Evolutionary conservation across 2,329 filamentous ascomycete species (phyloP).

Genomic region (Alternaria metachromatica): DNA sequence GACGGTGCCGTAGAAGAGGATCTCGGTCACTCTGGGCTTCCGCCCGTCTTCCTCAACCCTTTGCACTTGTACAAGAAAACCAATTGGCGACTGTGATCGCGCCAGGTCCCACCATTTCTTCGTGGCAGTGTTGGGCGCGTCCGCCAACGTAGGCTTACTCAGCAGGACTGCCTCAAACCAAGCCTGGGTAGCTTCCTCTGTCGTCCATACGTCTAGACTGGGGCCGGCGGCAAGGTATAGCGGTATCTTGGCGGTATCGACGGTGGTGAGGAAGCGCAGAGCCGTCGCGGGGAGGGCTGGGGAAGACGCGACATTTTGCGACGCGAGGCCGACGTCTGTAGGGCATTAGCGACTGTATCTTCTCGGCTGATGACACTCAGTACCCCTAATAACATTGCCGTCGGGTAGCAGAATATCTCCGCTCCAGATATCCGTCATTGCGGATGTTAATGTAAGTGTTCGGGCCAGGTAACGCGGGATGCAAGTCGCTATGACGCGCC

Average conservation of each 20-base stretch:
- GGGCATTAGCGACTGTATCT: background rate
- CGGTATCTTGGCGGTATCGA: slow-evolving; percentile 50
- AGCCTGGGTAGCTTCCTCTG: slow-evolving; percentile 38
- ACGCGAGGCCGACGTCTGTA: slow-evolving; percentile 40
- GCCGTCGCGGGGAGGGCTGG: slow-evolving; percentile 19
- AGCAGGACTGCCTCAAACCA: slow-evolving; percentile 52
- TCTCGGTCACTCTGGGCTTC: slow-evolving; percentile 47
- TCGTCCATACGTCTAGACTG: slow-evolving; percentile 49
- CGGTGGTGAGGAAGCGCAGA: slow-evolving; percentile 49
- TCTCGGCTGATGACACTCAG: rapidly evolving
- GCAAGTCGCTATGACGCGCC: slow-evolving; percentile 20
- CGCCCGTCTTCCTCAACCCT: background rate
- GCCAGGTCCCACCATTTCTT: slow-evolving; percentile 48
- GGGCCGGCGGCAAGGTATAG: slow-evolving; percentile 50
- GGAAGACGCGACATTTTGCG: slow-evolving; percentile 25
- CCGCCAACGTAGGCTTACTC: slow-evolving; percentile 16
- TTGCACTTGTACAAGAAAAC: slow-evolving; percentile 47
- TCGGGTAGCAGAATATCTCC: slow-evolving; percentile 43
- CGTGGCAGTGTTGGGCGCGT: slow-evolving; percentile 5
- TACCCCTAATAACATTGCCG: slow-evolving; percentile 34
- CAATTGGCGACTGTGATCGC: slow-evolving; percentile 49
- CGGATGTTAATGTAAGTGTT: background rate
- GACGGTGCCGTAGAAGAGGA: slow-evolving; percentile 55
- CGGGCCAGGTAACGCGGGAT: background rate
- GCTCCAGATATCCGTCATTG: slow-evolving; percentile 45